Evolutionary conservation across 202 grass and related monocot species (phyloP).

Genomic region (Setaria italica): DNA sequence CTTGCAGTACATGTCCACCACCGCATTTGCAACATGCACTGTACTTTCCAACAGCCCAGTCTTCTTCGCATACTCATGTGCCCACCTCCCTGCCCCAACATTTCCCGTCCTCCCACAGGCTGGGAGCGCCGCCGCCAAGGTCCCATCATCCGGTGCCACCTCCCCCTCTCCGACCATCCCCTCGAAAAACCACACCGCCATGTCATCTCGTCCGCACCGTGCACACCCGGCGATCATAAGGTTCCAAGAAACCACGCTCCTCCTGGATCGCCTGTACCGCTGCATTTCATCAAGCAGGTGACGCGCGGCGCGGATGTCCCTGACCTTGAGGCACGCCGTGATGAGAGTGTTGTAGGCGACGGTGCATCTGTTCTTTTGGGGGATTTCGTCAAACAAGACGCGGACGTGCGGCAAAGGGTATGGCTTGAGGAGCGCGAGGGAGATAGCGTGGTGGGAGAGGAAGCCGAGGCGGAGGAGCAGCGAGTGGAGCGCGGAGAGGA

Average conservation of each 20-base stretch:
- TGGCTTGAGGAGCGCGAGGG: conserved; percentile 49
- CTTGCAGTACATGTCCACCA: conserved; percentile 78
- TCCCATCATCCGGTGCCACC: conserved; percentile 56
- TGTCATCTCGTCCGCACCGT: conserved; percentile 39
- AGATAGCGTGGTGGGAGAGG: conserved; percentile 54
- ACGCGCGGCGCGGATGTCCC: conserved; percentile 2
- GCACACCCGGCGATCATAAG: conserved; percentile 52
- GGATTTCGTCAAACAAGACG: conserved; percentile 54
- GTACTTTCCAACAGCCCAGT: conserved; percentile 32
- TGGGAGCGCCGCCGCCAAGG: conserved; percentile 45
- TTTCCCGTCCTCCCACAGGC: conserved; percentile 58
- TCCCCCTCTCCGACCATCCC: conserved; percentile 43
- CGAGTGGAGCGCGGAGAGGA: conserved; percentile 50
- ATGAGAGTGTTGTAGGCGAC: conserved; percentile 68
- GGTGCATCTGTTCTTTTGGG: conserved; percentile 40
- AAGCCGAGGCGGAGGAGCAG: conserved; percentile 56
- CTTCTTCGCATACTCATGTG: conserved; percentile 48
- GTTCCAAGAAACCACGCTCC: conserved; percentile 71
- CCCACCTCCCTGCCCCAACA: conserved; percentile 46
- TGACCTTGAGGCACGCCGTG: conserved; percentile 41
- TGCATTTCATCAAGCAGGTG: conserved; percentile 59
- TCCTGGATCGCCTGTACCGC: conserved; percentile 35
- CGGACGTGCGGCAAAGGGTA: conserved; percentile 40
- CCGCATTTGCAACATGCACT: conserved; percentile 55
- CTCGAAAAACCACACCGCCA: conserved; percentile 46